Evolutionary conservation across 176 grass and related monocot species (phyloP), one percentile per base, ranked within the genome.

Genomic region (Ensete ventricosum): DNA sequence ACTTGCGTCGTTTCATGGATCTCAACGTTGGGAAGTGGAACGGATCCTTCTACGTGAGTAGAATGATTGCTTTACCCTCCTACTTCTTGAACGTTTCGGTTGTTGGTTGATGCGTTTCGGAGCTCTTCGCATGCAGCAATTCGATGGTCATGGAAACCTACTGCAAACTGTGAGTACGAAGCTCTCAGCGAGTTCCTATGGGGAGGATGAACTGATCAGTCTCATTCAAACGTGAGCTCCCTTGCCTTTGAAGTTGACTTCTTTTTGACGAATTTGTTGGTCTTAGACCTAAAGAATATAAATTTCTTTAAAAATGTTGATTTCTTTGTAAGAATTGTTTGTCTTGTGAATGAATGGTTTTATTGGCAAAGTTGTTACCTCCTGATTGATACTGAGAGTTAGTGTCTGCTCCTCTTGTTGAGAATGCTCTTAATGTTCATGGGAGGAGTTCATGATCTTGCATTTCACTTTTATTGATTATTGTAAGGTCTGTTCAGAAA

Each of bases 21-120:
- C 69, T 99, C 52, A 99, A 94, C 74, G 49, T 94, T 9, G 91
- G 95, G 43, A 99, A 91, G 71, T 98, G 88, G 90, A 90, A 90
- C 2, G 93, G 87, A 50, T 75, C 83, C 64, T 89, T 94, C 75
- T 91, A 94, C 71, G 90, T 91, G 65, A 54, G 69, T 81, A 12
- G 3, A 9, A 11, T 53, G 34, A 74, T 78, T 27, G 26, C 50
- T 82, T 52, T 20, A 12, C 73, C 48, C 26, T 73, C 52, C 52
- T 19, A 14, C 9, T 71, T 23, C n/a, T 48, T 64, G 9, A 76
- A 12, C 14, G 8, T 82, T 2, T 54, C 62, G 11, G 24, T 27
- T 9, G 13, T 20, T 55, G 11, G 11, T n/a, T 24, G 67, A 55
- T 22, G 11, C 67, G 50, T 25, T 86, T 76, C 26, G 72, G 29